Base-by-base conservation (phyloP, 1,284 basidiomycete species). In the Blastosporella zonata region DNA sequence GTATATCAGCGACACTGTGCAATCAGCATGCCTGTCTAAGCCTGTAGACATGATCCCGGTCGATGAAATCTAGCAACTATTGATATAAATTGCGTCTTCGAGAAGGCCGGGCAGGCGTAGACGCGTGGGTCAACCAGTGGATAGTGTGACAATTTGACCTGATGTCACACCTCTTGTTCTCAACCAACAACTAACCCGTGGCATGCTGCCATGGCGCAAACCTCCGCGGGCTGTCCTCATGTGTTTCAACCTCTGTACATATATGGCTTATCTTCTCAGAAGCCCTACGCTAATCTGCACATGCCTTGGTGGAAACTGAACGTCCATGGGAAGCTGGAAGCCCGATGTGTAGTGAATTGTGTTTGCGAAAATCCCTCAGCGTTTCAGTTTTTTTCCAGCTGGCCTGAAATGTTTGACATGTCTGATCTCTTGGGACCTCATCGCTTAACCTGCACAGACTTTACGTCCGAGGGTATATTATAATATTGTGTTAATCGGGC, bases 1-100 rank as follows among this genome's bases (percentile, higher is more conserved):
- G 57, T 84, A 89, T 7, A 59, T 52, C 43, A 77, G 52, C 28
- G 64, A 59, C 22, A 66, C 62, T 10, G 66, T 52, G 25, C 29
- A 6, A 37, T 55, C 50, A 9, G 42, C 22, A 37, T 22, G 27
- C n/a, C 39, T 18, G 22, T 55, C 51, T 8, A 27, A 21, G 28
- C 9, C 39, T 13, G 25, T 10, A 37, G 45, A 50, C 56, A 57
- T 57, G 21, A 21, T 41, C 34, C 17, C 2, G 23, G 31, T 34
- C 21, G 34, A 23, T 36, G 27, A 21, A 17, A 34, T 17, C 17
- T 15, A 18, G 25, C 27, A n/a, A 31, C n/a, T 29, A 15, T 25
- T 5, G 13, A 34, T 27, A 22, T 9, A 36, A 34, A 40, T 40
- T 8, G 28, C 29, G 31, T 21, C 23, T 46, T 28, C 20, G 6